Base-by-base conservation (phyloP, 2,329 filamentous ascomycete species). In the Chrysoporthe cubensis region DNA sequence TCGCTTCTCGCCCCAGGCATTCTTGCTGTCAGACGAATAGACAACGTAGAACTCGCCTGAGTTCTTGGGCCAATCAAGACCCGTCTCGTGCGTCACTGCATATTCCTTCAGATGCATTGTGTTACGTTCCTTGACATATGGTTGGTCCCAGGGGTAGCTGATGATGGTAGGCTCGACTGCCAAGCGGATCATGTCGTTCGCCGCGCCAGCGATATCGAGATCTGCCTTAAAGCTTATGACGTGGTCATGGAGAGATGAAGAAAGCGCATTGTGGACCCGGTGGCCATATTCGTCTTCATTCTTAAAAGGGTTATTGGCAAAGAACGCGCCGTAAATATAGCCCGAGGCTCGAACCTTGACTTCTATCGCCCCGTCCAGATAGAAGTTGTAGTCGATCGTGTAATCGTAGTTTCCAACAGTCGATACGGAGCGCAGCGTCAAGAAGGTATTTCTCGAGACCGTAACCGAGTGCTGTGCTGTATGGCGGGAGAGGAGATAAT, bases 341-440 rank as follows among this genome's bases (percentile, higher is more conserved):
- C 79, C 79, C 0, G 78, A 79, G 0, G 79, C 79, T 4, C 74
- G 77, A 21, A 78, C 78, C 7, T 76, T 68, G 66, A 81, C 77
- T 65, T 80, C 78, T 5, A 82, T 67, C 4, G 78, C 78, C 0
- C 76, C 77, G 68, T 80, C 77, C 8, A 79, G 71, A 61, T 76
- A 73, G 70, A 78, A 79, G 44, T 69, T 71, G 64, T 79, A 79
- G 65, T 76, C 74, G 62, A 78, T 78, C 13, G 79, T 72, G 67
- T 79, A 79, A 65, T 82, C 80, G 66, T 82, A 82, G 69, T 82
- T 83, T 2, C 80, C 80, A 18, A 82, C 75, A 0, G 79, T 82
- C 0, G 79, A 77, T 6, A 82, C 78, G 0, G 75, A 74, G 9
- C 80, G 79, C 1, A 80, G 68, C 2, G 76, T 78, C 4, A 82